Evolutionary conservation across 495 filamentous ascomycete genomes (phyloP).

Genomic region (Staphylotrichum tortipilum): DNA sequence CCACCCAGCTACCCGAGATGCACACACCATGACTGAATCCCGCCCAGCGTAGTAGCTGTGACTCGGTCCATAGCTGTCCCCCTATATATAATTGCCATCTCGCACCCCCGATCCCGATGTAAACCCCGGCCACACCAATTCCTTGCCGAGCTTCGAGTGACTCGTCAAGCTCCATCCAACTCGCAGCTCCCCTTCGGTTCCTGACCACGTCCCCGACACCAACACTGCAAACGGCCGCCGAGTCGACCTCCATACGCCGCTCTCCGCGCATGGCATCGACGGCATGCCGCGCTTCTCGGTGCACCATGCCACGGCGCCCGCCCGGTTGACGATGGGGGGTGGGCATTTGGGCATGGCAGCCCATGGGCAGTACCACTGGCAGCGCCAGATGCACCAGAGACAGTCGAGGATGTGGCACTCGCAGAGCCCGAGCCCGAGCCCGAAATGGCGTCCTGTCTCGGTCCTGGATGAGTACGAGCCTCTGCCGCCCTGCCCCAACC

Average conservation of each 20-base stretch:
- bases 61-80: not conserved
- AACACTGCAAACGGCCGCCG: not conserved
- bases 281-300: conserved; percentile 40
- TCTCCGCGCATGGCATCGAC: conserved; percentile 36
- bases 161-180: too few relatives aligned
- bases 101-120: not conserved
- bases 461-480: conserved; percentile 75
- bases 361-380: too few relatives aligned
- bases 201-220: too few relatives aligned
- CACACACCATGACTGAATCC: too few relatives aligned
- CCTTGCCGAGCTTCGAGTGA: not conserved
- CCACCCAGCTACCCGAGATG: too few relatives aligned
- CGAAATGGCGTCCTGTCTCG: conserved; percentile 71
- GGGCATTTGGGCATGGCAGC: conserved; percentile 12
- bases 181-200: too few relatives aligned
- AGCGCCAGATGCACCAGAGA: too few relatives aligned
- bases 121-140: not conserved
- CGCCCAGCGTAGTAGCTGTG: not conserved
- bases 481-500: not conserved
- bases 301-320: conserved; percentile 35
- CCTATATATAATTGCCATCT: not conserved
- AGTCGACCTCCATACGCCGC: not conserved
- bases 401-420: too few relatives aligned
- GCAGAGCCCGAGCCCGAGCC: conserved; percentile 20
- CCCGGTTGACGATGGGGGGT: conserved; percentile 27